phyloP scores from a whole-genome alignment of 768 basidiomycete species.

The Phallus indusiatus region DNA sequence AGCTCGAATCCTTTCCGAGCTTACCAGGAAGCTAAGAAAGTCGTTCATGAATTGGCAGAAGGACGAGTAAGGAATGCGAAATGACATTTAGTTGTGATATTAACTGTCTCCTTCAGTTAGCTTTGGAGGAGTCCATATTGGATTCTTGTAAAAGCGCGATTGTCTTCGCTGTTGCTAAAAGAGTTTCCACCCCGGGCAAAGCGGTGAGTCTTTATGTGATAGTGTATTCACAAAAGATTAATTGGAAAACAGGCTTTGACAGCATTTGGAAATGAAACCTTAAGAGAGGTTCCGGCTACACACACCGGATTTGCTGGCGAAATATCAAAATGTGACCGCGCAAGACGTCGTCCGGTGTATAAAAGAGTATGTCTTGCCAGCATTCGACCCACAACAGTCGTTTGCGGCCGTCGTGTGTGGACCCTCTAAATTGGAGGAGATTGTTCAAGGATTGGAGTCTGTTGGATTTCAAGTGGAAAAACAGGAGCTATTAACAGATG shows the following conservation, averaged over 20 bases:
- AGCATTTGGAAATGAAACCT: constrained; percentile 84
- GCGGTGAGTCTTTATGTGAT: constrained; percentile 50
- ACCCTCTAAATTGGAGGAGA: constrained; percentile 67
- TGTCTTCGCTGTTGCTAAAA: constrained; percentile 72
- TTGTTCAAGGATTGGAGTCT: constrained; percentile 49
- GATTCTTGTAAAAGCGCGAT: constrained; percentile 91
- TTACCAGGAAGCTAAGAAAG: constrained; percentile 67
- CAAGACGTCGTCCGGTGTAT: constrained; percentile 65
- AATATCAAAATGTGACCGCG: constrained; percentile 71
- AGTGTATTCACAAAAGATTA: constrained; percentile 9
- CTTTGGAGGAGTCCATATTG: constrained; percentile 67
- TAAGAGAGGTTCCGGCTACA: constrained; percentile 74
- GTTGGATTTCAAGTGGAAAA: constrained; percentile 77
- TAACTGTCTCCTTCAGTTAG: constrained; percentile 41
- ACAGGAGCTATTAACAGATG: constrained; percentile 52
- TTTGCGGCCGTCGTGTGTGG: constrained; percentile 77
- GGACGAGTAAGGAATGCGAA: constrained; percentile 52
- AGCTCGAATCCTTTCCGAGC: constrained; percentile 74
- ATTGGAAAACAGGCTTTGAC: constrained; percentile 48
- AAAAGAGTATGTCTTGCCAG: constrained; percentile 66
- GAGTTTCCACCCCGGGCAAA: constrained; percentile 75
- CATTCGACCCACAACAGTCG: constrained; percentile 72
- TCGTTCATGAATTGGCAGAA: constrained; percentile 72
- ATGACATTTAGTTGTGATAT: background rate
- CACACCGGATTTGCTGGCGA: constrained; percentile 71